A percentile compares a stretch with the other conserved stretches of the same genome.
phyloP scores from a whole-genome alignment of 345 rosid species.

The Garcia nutans region DNA sequence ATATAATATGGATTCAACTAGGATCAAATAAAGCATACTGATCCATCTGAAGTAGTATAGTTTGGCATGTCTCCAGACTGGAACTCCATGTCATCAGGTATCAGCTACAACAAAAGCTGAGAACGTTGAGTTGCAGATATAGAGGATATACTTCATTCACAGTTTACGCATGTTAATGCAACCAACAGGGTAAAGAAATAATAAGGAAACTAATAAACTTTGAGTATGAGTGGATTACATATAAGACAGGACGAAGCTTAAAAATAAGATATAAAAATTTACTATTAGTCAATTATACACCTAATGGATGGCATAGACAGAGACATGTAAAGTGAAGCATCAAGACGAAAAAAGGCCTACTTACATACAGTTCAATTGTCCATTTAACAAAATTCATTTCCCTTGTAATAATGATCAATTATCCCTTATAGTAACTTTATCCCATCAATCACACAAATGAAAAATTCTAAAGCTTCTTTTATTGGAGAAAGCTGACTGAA shows the following conservation, averaged over 20 bases:
- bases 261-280: not conserved
- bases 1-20: not conserved
- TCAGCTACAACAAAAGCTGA: constrained; percentile 46
- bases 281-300: not conserved
- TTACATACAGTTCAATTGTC: not conserved
- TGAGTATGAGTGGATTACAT: not conserved
- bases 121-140: not conserved
- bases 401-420: no score
- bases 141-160: not conserved
- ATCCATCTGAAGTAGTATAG: constrained; percentile 88
- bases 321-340: no score
- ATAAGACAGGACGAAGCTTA: not conserved
- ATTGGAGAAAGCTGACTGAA: not conserved
- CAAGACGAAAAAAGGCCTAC: not conserved
- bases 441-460: not conserved
- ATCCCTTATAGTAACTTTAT: not conserved
- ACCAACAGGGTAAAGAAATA: not conserved
- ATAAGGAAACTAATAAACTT: not conserved
- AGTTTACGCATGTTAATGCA: not conserved
- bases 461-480: not conserved
- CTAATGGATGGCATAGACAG: not conserved
- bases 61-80: constrained; percentile 93
- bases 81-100: constrained; percentile 96
- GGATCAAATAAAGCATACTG: constrained; percentile 40
- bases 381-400: not conserved